Conservation (phyloP, 805 yeast genomes). For the Starmerella ratchasimensis region DNA sequence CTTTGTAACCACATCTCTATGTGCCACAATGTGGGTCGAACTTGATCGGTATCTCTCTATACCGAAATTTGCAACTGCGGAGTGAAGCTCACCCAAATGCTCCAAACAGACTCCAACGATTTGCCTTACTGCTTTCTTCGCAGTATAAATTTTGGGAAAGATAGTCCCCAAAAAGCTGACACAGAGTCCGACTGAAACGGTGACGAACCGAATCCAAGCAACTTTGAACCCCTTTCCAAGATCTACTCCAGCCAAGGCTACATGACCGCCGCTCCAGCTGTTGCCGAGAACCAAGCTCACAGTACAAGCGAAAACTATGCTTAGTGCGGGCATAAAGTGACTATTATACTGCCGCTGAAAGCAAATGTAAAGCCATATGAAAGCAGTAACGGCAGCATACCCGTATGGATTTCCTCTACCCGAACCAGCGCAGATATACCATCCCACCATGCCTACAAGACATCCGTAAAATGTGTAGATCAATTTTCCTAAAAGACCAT, state of each 20-base stretch:
- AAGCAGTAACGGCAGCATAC: conserved; percentile 23
- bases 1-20: conserved; percentile 18
- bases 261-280: conserved; percentile 23
- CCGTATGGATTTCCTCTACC: conserved; percentile 27
- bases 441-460: conserved; percentile 24
- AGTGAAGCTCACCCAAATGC: conserved; percentile 22
- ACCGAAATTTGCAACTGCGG: conserved; percentile 24
- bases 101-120: conserved; percentile 20
- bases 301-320: conserved; percentile 23
- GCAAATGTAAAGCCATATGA: conserved; percentile 19
- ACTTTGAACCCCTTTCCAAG: conserved; percentile 24
- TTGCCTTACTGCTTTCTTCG: conserved; percentile 23
- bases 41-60: conserved; percentile 19
- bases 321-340: conserved; percentile 23
- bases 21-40: conserved; percentile 17
- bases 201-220: conserved; percentile 27
- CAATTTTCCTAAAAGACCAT: conserved; percentile 21
- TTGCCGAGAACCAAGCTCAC: conserved; percentile 24
- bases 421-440: conserved; percentile 27
- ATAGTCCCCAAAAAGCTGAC: conserved; percentile 25
- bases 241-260: conserved; percentile 12
- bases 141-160: conserved; percentile 25
- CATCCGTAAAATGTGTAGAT: conserved; percentile 24
- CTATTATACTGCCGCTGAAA: conserved; percentile 25
- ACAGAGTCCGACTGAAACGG: conserved; percentile 24